Evolutionary conservation across 176 grass and related monocot species (phyloP).

Genomic region (Raddia guianensis): DNA sequence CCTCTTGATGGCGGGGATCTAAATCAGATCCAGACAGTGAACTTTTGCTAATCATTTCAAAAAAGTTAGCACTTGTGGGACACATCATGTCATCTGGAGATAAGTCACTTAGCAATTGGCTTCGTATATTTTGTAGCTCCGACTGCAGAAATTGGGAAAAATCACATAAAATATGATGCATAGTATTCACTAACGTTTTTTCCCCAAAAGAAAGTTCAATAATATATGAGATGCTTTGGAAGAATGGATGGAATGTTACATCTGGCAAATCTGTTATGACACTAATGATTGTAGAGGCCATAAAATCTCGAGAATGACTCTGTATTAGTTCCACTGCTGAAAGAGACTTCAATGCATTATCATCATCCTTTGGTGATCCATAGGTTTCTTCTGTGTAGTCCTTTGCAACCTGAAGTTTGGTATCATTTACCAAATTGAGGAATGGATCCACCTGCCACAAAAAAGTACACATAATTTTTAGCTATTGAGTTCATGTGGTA

Average conservation of each 20-base stretch:
- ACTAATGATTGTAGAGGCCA: conserved; percentile 74
- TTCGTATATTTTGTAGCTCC: conserved; percentile 60
- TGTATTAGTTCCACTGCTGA: conserved; percentile 65
- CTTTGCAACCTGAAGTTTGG: conserved; percentile 68
- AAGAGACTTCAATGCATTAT: conserved; percentile 66
- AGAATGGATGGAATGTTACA: conserved; percentile 56
- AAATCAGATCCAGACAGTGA: conserved; percentile 40
- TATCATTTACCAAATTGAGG: conserved; percentile 69
- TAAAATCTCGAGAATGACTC: conserved; percentile 81
- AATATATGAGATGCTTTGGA: conserved; percentile 2
- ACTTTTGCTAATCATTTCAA: conserved; percentile 46
- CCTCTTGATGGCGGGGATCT: conserved; percentile 53
- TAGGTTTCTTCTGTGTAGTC: conserved; percentile 47
- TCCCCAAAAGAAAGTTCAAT: background rate
- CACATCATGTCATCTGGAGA: conserved; percentile 86
- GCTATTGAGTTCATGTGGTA: background rate
- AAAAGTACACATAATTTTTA: conserved; percentile 20
- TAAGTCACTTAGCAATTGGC: conserved; percentile 79
- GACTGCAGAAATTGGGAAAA: conserved; percentile 54
- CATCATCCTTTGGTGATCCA: conserved; percentile 76
- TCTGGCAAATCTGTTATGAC: conserved; percentile 58
- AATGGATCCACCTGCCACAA: conserved; percentile 73
- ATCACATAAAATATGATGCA: conserved; percentile 18
- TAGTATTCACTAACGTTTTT: background rate
- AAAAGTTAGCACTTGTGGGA: conserved; percentile 60